Evolutionary conservation across 768 basidiomycete genomes (phyloP), one percentile per base, ranked within the genome.

Genomic region (Leccinum variicolor): DNA sequence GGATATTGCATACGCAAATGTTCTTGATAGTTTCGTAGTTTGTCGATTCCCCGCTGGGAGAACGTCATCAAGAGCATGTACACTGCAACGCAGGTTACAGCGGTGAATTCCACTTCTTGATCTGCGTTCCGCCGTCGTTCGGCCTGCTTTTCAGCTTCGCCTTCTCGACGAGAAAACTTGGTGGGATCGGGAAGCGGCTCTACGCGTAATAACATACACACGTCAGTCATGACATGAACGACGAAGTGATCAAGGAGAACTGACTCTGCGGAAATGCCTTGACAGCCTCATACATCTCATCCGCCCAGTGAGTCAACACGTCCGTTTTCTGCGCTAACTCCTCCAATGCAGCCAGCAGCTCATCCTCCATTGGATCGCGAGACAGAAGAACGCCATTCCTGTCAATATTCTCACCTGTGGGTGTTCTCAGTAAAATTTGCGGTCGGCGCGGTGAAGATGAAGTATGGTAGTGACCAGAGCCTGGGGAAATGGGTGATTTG

Each of bases 281-380:
- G 26, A 94, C 89, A 66, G 85, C 86, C 64, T 92, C 90, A 65
- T 92, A 90, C 83, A 97, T 88, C 78, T 94, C 90, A 62, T 98
- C 96, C 21, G 91, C 97, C 85, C 94, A 96, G 59, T 90, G 88
- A 56, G 90, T 90, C 57, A 98, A 75, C 53, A 95, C 94, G 59
- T 91, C 87, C 33, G 96, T 96, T 81, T 98, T 99, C 79, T 97
- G 92, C 33, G 95, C 96, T 3, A 95, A 76, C 61, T 95, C 90
- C 68, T 98, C 96, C 45, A 98, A 76, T 19, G 75, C 72, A 3
- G 79, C 83, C n/a, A 97, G 75, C n/a, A 97, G 72, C 58, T 85
- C 84, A 59, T 96, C 92, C 64, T 97, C 94, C 63, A 89, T 75
- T 1, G 87, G 87, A 64, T 90, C 87, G 19, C 81, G 72, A 59